Percentiles rank a stretch among this genome's conserved stretches.
phyloP scores from a whole-genome alignment of 768 basidiomycete species.

The Mycena belliarum region DNA sequence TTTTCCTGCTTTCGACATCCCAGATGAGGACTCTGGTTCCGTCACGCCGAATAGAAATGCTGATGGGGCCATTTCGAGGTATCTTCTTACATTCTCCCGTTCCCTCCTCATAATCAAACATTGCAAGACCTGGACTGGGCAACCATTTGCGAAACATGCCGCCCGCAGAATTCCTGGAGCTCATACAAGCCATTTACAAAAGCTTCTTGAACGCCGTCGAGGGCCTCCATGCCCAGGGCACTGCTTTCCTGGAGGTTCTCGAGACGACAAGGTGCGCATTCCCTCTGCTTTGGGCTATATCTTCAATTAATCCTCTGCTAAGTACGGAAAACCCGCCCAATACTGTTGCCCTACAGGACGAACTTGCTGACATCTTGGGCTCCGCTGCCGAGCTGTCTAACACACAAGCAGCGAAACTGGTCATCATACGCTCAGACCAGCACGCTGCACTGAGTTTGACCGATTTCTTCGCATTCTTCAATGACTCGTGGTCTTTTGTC shows the following conservation, averaged over 20 bases:
- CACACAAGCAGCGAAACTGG: slow-evolving; percentile 75
- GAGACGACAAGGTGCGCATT: slow-evolving; percentile 43
- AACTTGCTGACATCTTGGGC: slow-evolving; percentile 74
- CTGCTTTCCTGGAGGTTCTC: slow-evolving; percentile 59
- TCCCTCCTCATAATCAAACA: neutral
- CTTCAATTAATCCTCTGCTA: neutral
- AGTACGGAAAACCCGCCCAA: slow-evolving; percentile 44
- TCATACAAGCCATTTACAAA: slow-evolving; percentile 63
- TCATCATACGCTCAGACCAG: slow-evolving; percentile 74
- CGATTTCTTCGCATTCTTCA: slow-evolving; percentile 81
- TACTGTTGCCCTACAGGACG: slow-evolving; percentile 54
- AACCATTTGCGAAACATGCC: slow-evolving; percentile 64
- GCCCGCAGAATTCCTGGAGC: slow-evolving; percentile 64
- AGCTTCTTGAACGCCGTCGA: slow-evolving; percentile 66
- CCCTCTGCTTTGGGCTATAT: neutral
- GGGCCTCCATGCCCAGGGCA: slow-evolving; percentile 63
- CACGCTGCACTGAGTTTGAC: slow-evolving; percentile 71
- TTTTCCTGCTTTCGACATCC: slow-evolving; percentile 54
- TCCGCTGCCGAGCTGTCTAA: slow-evolving; percentile 87
- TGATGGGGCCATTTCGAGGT: slow-evolving; percentile 8
- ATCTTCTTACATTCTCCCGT: neutral
- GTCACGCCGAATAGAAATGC: slow-evolving; percentile 10
- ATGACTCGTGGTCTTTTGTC: slow-evolving; percentile 87
- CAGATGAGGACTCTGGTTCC: slow-evolving; percentile 44
- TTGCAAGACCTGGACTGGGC: slow-evolving; percentile 45